Evolutionary conservation across 345 rosid species (phyloP).

Genomic region (Eucalyptus curtisii): DNA sequence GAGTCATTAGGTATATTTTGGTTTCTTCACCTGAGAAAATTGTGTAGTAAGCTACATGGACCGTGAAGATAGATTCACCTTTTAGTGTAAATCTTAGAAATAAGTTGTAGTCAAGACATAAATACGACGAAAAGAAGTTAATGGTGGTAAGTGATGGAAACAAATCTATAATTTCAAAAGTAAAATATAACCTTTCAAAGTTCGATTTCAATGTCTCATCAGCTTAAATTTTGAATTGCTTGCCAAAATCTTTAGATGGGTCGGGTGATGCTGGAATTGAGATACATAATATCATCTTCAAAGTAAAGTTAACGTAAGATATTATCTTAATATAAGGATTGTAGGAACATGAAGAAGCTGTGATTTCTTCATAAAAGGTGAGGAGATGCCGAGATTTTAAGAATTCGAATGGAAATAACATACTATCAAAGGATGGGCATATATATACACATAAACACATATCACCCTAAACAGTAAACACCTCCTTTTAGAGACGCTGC

Average conservation of each 20-base stretch:
- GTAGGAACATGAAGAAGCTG: background rate
- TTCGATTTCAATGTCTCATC: background rate
- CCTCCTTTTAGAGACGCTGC: background rate
- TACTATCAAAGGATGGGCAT: background rate
- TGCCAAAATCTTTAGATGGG: background rate
- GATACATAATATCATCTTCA: background rate
- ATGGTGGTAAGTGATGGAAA: background rate
- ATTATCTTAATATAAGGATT: background rate
- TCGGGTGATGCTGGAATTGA: background rate
- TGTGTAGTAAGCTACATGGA: background rate
- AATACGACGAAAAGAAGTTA: background rate
- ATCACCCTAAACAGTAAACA: too few relatives aligned
- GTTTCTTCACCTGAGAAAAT: background rate
- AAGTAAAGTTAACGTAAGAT: background rate
- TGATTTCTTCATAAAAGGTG: background rate
- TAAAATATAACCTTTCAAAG: background rate
- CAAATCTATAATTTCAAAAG: accelerated
- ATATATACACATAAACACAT: too few relatives aligned
- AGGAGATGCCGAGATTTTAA: background rate
- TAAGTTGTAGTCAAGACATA: background rate
- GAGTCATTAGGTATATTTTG: background rate
- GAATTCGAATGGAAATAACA: background rate
- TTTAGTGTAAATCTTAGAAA: background rate
- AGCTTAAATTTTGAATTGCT: background rate
- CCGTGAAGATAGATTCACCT: background rate